Percentiles rank a stretch among this genome's conserved stretches.
Conservation (phyloP, 2,329 filamentous ascomycete genomes). For the Rutstroemia sp. region DNA sequence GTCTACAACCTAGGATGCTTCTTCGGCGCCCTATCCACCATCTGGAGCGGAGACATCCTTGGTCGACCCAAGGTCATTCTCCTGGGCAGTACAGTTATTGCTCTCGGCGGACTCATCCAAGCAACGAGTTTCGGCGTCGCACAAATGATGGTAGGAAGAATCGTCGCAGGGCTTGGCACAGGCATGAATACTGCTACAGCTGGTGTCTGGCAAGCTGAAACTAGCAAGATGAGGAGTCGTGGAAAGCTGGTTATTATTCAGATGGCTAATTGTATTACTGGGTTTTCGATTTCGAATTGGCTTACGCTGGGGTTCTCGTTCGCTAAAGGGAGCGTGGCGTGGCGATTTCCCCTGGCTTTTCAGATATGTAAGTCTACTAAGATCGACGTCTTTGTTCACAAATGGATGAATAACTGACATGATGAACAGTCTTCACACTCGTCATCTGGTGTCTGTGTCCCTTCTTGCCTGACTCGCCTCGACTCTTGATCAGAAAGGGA, state of each 20-base stretch:
- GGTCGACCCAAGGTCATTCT: slow-evolving; percentile 51
- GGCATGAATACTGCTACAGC: slow-evolving; percentile 42
- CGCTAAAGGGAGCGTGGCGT: slow-evolving; percentile 37
- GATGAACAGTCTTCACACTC: slow-evolving; percentile 44
- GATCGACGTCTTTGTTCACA: too few species aligned
- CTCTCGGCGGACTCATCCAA: slow-evolving; percentile 45
- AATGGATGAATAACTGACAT: slow-evolving; percentile 10
- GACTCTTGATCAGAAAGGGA: slow-evolving; percentile 39
- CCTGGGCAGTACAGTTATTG: slow-evolving; percentile 47
- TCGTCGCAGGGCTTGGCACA: slow-evolving; percentile 43
- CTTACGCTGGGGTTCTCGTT: slow-evolving; percentile 52
- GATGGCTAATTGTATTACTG: slow-evolving; percentile 48
- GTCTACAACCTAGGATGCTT: slow-evolving; percentile 39
- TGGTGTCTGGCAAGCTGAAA: slow-evolving; percentile 55
- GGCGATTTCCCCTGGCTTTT: slow-evolving; percentile 57
- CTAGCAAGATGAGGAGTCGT: slow-evolving; percentile 47
- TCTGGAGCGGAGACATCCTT: slow-evolving; percentile 41
- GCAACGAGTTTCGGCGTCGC: slow-evolving; percentile 36
- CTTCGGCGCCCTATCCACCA: slow-evolving; percentile 33
- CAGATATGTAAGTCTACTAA: slow-evolving; percentile 30
- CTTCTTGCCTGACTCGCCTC: slow-evolving; percentile 44
- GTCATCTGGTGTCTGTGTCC: slow-evolving; percentile 47
- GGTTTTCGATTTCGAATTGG: slow-evolving; percentile 42
- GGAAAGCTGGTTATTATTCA: slow-evolving; percentile 55
- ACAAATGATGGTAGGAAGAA: slow-evolving; percentile 46